Conservation (phyloP, 2,329 filamentous ascomycete genomes). For the Neonectria magnoliae region DNA sequence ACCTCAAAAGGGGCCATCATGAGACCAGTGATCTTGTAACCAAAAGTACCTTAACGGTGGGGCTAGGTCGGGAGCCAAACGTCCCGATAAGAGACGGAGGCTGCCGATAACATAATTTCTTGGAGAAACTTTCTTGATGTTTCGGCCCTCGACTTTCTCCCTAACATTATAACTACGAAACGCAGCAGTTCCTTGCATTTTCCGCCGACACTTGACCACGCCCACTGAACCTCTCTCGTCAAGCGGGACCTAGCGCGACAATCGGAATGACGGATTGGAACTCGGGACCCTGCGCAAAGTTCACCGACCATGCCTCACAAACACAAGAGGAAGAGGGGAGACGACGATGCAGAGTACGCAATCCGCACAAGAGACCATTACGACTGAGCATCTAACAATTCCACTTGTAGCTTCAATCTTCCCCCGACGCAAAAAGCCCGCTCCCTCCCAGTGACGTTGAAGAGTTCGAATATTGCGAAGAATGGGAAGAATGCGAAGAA, state of each 20-base stretch:
- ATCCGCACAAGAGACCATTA: neutral
- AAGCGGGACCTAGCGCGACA: no score
- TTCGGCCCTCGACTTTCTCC: neutral
- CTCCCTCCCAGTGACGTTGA: constrained; percentile 58
- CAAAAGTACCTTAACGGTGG: neutral
- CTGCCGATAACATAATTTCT: constrained; percentile 43
- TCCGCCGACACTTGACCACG: neutral
- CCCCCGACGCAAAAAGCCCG: constrained; percentile 60
- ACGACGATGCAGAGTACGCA: constrained; percentile 49
- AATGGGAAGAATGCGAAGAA: constrained; percentile 48
- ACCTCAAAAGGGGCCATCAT: neutral
- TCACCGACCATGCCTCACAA: constrained; percentile 79
- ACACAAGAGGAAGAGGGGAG: constrained; percentile 74
- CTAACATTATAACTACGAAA: neutral
- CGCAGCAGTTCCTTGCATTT: neutral
- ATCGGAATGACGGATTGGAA: neutral
- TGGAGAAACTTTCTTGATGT: constrained; percentile 14
- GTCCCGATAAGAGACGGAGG: constrained; percentile 21
- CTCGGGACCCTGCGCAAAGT: neutral
- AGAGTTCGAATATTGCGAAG: constrained; percentile 27
- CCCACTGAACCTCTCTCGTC: neutral
- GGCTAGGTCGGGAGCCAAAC: neutral
- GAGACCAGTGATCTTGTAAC: neutral
- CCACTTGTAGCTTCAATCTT: constrained; percentile 57
- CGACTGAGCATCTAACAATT: constrained; percentile 28